phyloP scores from a whole-genome alignment of 2,329 filamentous ascomycete species.

The Cadophora gregata region DNA sequence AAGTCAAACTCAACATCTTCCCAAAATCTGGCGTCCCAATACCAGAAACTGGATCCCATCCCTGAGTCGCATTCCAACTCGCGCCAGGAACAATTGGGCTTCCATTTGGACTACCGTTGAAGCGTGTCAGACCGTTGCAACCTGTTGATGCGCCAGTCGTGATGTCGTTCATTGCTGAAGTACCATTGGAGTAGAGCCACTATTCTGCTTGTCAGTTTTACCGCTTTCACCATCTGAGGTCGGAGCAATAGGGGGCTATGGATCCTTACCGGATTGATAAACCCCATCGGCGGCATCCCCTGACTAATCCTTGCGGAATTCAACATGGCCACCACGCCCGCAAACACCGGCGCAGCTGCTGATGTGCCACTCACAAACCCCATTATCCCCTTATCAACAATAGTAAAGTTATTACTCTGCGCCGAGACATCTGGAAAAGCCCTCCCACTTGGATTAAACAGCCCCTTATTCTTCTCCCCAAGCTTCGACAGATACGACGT shows the following conservation, averaged over 20 bases:
- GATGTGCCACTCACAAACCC: background rate
- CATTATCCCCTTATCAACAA: background rate
- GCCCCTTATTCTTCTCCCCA: background rate
- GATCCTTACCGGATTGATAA: background rate
- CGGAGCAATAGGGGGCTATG: background rate
- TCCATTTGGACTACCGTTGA: slow-evolving; percentile 31
- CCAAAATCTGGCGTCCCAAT: slow-evolving; percentile 46
- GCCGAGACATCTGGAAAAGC: background rate
- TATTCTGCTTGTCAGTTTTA: background rate
- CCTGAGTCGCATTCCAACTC: slow-evolving; percentile 48
- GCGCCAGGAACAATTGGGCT: slow-evolving; percentile 42
- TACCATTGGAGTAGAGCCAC: background rate
- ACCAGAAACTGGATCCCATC: slow-evolving; percentile 55
- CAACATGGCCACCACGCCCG: background rate
- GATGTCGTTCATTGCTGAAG: background rate
- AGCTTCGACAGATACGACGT: background rate
- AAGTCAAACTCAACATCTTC: slow-evolving; percentile 33
- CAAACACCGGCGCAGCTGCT: background rate
- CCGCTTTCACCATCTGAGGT: background rate
- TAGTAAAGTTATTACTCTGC: background rate
- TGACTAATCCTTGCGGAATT: background rate
- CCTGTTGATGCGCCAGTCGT: background rate
- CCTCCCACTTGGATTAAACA: background rate
- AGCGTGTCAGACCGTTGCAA: slow-evolving; percentile 17
- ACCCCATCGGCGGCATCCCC: background rate